phyloP scores from a whole-genome alignment of 352 stramenopile species.

The Phytopythium litorale region DNA sequence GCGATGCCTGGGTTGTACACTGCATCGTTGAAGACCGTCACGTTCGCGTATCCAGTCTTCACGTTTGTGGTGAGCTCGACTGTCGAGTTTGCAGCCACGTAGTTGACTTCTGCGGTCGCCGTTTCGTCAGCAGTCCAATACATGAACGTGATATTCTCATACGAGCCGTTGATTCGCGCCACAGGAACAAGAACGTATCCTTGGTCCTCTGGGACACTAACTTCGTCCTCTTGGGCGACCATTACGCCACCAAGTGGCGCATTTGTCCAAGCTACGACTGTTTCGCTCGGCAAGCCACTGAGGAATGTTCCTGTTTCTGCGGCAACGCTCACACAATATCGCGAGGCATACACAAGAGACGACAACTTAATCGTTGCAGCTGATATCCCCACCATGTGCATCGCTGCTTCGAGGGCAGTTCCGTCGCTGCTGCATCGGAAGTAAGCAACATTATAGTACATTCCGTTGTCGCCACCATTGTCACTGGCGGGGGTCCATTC shows the following conservation, averaged over 20 bases:
- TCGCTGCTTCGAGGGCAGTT: constrained; percentile 1
- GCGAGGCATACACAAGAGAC: constrained; percentile 25
- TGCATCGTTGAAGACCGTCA: constrained; percentile 40
- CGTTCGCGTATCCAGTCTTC: constrained; percentile 18
- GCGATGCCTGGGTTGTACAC: constrained; percentile 38
- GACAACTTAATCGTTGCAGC: constrained; percentile 15
- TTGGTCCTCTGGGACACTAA: constrained; percentile 28
- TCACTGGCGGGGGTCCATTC: constrained; percentile 33
- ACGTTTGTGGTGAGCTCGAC: constrained; percentile 25
- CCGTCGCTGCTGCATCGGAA: constrained; percentile 24
- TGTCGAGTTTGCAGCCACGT: constrained; percentile 8
- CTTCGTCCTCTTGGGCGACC: constrained; percentile 11
- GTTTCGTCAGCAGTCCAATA: constrained; percentile 33
- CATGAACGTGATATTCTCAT: constrained; percentile 27
- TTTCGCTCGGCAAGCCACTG: constrained; percentile 14
- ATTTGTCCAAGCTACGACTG: constrained; percentile 28
- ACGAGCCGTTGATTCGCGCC: constrained; percentile 48
- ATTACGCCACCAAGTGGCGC: constrained; percentile 26
- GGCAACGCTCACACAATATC: constrained; percentile 28
- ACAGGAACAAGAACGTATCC: constrained; percentile 25
- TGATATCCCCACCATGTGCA: constrained; percentile 1
- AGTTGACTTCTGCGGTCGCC: constrained; percentile 32
- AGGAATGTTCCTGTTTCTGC: constrained; percentile 35
- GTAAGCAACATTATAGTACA: constrained; percentile 46
- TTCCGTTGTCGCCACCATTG: constrained; percentile 34